Evolutionary conservation across 345 rosid species (phyloP).

Genomic region (Eucalyptus polybractea): DNA sequence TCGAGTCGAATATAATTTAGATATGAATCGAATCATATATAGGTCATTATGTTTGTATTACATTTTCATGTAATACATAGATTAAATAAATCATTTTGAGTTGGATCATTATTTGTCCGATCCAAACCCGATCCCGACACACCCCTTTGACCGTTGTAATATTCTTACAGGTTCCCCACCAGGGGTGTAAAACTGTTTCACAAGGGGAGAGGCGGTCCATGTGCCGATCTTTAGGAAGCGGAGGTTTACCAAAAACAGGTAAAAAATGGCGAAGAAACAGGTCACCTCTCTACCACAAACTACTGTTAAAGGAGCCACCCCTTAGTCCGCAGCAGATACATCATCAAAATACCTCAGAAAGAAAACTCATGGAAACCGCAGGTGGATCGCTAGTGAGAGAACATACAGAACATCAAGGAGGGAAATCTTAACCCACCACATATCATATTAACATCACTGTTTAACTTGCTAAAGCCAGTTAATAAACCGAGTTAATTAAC

Average conservation of each 20-base stretch:
- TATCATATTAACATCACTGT: background rate
- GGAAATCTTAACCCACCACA: background rate
- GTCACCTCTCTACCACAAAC: background rate
- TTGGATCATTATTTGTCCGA: fast-evolving
- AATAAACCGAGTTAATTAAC: background rate
- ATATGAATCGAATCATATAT: no score
- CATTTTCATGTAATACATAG: no score
- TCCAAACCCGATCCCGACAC: background rate
- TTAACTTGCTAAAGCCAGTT: background rate
- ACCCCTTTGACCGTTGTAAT: background rate
- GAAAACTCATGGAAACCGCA: background rate
- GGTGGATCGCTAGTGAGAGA: background rate
- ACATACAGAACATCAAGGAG: background rate
- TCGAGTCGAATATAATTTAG: no score
- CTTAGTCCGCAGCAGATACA: background rate
- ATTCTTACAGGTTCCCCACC: background rate
- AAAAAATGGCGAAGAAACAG: background rate
- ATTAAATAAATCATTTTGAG: no score
- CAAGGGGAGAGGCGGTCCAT: background rate
- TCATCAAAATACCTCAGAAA: background rate
- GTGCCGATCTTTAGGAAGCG: background rate
- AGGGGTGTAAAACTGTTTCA: background rate
- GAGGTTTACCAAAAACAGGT: background rate
- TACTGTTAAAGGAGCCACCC: background rate
- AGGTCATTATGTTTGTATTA: background rate